These are phyloP conservation scores for Yamadazyma buinensis DNA, from an alignment of 1,139 yeast genomes.

Conservation along the genomic window DNA sequence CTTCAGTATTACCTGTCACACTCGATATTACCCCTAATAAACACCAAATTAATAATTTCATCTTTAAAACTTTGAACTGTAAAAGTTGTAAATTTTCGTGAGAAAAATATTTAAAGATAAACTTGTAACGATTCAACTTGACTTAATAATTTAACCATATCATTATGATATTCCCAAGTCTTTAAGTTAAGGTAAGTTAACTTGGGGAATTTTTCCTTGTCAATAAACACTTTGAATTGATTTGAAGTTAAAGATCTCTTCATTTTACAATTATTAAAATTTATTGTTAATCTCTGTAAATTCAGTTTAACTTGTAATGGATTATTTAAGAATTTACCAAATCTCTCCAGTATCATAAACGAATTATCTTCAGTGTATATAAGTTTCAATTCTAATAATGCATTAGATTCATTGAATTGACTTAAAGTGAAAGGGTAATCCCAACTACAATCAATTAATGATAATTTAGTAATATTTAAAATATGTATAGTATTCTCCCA, in stretches of 20 bases:
- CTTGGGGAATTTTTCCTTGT: constrained; percentile 17
- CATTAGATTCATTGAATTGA: constrained; percentile 27
- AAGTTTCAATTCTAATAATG: constrained; percentile 22
- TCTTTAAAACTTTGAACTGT: too few species aligned
- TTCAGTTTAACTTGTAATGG: constrained; percentile 16
- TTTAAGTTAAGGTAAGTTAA: constrained; percentile 17
- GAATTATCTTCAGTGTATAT: constrained; percentile 26
- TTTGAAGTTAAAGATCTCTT: constrained; percentile 13
- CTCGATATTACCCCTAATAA: too few species aligned
- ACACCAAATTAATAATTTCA: too few species aligned
- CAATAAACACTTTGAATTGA: constrained; percentile 16
- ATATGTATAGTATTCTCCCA: constrained; percentile 20
- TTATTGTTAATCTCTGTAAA: constrained; percentile 19
- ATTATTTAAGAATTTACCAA: constrained; percentile 23
- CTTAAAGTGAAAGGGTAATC: constrained; percentile 38
- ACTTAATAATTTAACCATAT: background rate
- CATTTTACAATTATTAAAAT: constrained; percentile 9
- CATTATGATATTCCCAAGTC: constrained; percentile 20
- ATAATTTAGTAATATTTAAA: constrained; percentile 12
- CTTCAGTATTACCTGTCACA: constrained; percentile 38
- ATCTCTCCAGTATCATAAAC: constrained; percentile 37
- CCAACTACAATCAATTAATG: constrained; percentile 39
- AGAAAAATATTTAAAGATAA: too few species aligned
- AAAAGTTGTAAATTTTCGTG: too few species aligned
- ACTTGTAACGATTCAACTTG: background rate